phyloP scores from a whole-genome alignment of 495 filamentous ascomycete species.

The Melanomma pulvis-pyrius region DNA sequence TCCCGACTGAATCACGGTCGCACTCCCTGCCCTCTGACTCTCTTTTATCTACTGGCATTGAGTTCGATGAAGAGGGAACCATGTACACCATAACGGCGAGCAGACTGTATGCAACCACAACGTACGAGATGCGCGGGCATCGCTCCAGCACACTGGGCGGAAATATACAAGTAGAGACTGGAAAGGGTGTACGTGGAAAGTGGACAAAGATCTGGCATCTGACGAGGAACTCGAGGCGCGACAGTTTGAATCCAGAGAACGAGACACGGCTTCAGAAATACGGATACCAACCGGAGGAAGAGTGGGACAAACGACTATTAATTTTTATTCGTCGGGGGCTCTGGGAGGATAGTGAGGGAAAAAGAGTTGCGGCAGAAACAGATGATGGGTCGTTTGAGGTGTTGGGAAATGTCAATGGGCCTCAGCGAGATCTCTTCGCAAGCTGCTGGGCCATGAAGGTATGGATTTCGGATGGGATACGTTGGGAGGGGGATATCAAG shows the following conservation, averaged over 20 bases:
- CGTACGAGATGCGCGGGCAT: constrained; percentile 28
- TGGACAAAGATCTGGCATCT: constrained; percentile 25
- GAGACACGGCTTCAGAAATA: constrained; percentile 31
- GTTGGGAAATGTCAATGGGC: not conserved
- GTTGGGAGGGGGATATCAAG: constrained; percentile 31
- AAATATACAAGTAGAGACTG: constrained; percentile 22
- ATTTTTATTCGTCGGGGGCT: constrained; percentile 24
- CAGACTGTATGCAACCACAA: no score
- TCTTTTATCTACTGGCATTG: not conserved
- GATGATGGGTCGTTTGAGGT: constrained; percentile 12
- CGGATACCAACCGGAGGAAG: constrained; percentile 34
- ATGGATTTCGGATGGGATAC: constrained; percentile 23
- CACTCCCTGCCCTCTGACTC: constrained; percentile 11
- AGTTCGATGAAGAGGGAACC: constrained; percentile 30
- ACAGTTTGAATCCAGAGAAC: constrained; percentile 35
- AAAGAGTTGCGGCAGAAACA: constrained; percentile 12
- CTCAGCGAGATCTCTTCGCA: constrained; percentile 22
- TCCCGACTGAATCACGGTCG: constrained; percentile 24
- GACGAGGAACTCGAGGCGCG: constrained; percentile 23
- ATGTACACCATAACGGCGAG: constrained; percentile 36
- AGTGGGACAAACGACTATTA: constrained; percentile 33
- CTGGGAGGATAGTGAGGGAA: constrained; percentile 23
- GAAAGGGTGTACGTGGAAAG: constrained; percentile 9
- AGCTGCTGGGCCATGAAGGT: constrained; percentile 32
- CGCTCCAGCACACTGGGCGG: constrained; percentile 24